These are phyloP conservation scores for Cladosporium sp. DNA, from an alignment of 2,329 filamentous ascomycete species.

Conservation along the genomic window DNA sequence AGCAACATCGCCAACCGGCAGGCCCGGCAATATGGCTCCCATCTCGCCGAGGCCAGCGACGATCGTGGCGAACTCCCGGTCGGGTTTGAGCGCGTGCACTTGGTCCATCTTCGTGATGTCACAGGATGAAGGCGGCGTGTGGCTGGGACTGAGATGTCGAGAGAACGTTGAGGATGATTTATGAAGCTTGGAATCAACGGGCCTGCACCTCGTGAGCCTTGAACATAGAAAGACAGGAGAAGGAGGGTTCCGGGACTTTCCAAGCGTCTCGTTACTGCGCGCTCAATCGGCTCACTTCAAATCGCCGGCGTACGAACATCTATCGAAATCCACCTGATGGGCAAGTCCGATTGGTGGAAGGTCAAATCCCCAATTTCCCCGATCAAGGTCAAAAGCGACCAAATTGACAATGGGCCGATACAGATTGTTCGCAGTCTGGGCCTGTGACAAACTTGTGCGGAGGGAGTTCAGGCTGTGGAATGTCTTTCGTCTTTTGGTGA, in stretches of 20 bases:
- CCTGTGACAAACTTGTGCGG: neutral
- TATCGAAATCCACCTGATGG: neutral
- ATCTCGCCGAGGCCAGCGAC: neutral
- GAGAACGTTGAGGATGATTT: neutral
- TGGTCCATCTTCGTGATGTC: neutral
- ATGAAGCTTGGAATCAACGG: neutral
- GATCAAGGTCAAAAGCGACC: neutral
- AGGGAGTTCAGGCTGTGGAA: neutral
- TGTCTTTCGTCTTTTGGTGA: too few species aligned
- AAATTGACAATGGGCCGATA: neutral
- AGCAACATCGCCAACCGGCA: slow-evolving; percentile 16
- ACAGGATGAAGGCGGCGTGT: neutral
- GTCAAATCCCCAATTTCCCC: neutral
- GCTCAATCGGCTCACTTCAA: neutral
- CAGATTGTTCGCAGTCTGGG: neutral
- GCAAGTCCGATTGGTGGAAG: neutral
- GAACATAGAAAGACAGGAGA: neutral
- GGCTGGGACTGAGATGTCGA: neutral
- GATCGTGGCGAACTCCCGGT: neutral
- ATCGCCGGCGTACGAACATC: neutral
- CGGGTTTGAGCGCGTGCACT: neutral
- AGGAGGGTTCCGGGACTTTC: neutral
- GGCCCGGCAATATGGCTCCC: neutral
- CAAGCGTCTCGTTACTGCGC: neutral
- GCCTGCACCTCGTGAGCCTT: neutral